These are phyloP conservation scores for Dentiscutata heterogama DNA, from an alignment of 371 early-diverging fungal genomes.

Conservation along the genomic window DNA sequence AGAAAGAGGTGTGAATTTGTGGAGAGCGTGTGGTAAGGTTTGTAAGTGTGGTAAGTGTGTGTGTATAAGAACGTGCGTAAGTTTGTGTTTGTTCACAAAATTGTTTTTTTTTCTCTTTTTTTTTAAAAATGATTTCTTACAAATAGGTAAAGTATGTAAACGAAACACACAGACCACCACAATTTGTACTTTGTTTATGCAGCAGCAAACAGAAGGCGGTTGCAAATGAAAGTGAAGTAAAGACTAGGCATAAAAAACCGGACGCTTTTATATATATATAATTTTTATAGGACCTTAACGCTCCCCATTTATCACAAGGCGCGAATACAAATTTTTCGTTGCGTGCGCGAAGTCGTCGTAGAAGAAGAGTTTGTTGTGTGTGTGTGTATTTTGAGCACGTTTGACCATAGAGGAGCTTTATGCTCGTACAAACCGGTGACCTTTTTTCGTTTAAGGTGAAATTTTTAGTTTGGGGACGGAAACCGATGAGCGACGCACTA, in stretches of 20 bases:
- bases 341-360: too few relatives aligned
- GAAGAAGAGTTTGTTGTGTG: too few relatives aligned
- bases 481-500: too few relatives aligned
- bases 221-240: slow-evolving; percentile 32
- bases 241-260: slow-evolving; percentile 19
- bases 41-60: slow-evolving; percentile 8
- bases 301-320: too few relatives aligned
- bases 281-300: too few relatives aligned
- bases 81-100: slow-evolving; percentile 18
- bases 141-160: slow-evolving; percentile 2
- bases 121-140: background rate
- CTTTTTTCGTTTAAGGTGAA: too few relatives aligned
- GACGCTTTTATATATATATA: slow-evolving; percentile 30
- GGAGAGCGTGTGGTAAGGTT: background rate
- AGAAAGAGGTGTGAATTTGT: background rate
- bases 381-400: too few relatives aligned
- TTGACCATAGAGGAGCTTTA: too few relatives aligned
- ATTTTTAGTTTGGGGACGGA: too few relatives aligned
- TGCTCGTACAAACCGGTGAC: too few relatives aligned
- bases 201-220: slow-evolving; percentile 26
- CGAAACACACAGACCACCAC: slow-evolving; percentile 46
- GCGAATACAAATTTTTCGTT: too few relatives aligned
- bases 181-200: slow-evolving; percentile 37
- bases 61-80: background rate
- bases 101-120: slow-evolving; percentile 1